Conservation (phyloP, 2,329 filamentous ascomycete species). For the Cercospora berteroae region DNA sequence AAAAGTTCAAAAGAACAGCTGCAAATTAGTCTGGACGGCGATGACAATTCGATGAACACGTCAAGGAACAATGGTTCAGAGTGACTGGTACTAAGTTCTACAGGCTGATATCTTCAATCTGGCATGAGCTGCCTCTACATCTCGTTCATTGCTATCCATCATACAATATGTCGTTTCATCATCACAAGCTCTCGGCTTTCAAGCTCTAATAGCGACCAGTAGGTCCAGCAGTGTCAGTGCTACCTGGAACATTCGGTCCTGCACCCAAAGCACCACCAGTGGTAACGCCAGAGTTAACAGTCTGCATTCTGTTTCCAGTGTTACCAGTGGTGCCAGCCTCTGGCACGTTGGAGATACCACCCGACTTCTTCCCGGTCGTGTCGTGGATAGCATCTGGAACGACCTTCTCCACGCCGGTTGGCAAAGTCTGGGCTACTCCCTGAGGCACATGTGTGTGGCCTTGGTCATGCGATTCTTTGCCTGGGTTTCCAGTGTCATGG, state of each 20-base stretch:
- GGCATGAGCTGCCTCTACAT: not conserved
- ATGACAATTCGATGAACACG: not conserved
- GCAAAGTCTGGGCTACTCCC: conserved; percentile 13
- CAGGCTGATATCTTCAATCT: not conserved
- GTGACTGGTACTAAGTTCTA: not conserved
- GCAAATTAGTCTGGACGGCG: not conserved
- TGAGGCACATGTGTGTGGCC: conserved; percentile 17
- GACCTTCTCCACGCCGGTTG: conserved; percentile 12
- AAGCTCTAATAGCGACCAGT: not conserved
- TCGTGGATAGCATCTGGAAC: conserved; percentile 18
- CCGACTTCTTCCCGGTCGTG: conserved; percentile 16
- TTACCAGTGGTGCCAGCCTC: not conserved
- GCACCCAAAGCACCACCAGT: conserved; percentile 1
- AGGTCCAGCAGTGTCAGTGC: not conserved
- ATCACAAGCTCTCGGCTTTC: not conserved
- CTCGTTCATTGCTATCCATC: not conserved
- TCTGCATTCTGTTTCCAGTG: not conserved
- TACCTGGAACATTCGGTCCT: conserved; percentile 4
- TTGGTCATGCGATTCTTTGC: conserved; percentile 5
- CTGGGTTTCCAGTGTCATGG: conserved; percentile 12
- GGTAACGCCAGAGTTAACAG: not conserved
- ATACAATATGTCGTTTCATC: not conserved
- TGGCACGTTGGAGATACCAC: not conserved
- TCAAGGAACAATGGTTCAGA: not conserved
- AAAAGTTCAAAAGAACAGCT: not conserved